Evolutionary conservation across 768 basidiomycete species (phyloP), one percentile per base, ranked within the genome.

Genomic region (Boletus eberwhitei): DNA sequence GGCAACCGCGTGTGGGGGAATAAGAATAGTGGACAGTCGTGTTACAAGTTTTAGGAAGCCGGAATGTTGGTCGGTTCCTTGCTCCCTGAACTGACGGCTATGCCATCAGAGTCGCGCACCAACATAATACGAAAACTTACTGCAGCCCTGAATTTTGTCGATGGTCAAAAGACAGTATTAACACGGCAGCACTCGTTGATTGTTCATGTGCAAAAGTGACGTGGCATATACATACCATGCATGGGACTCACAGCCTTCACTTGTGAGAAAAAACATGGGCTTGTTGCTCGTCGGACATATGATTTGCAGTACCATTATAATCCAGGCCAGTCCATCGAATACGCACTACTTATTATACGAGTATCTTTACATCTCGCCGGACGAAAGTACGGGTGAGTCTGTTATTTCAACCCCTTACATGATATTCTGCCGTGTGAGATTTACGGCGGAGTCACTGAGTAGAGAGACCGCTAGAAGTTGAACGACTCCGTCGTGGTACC

Each of bases 141-240:
- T 53, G 24, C 32, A 52, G 32, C 41, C 48, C 45, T 24, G 35
- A 21, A 22, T 24, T 48, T 55, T 48, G 58, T 46, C 22, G 14
- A 31, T n/a, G 36, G 46, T 14, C 26, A 40, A 50, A 48, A 35
- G 44, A 50, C 21, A 32, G 35, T 56, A 37, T 54, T 29, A 61
- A 54, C 54, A 53, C 38, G 17, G 34, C 11, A 34, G 52, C 39
- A 42, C 47, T 8, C 48, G 41, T 36, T 52, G 47, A 48, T n/a
- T 19, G 63, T 34, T 53, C 65, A 68, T 63, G 53, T 50, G 54
- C 55, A 52, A 46, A 31, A 43, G 50, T 47, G 56, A 67, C 65
- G 67, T 69, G 66, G 59, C 50, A 58, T 16, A 46, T 29, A 11
- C 29, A 29, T 29, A 29, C 8, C 9, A 11, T 31, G 8, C 14